Evolutionary conservation across 2,329 filamentous ascomycete species (phyloP), one percentile per base, ranked within the genome.

Genomic region (Cercospora sp.): DNA sequence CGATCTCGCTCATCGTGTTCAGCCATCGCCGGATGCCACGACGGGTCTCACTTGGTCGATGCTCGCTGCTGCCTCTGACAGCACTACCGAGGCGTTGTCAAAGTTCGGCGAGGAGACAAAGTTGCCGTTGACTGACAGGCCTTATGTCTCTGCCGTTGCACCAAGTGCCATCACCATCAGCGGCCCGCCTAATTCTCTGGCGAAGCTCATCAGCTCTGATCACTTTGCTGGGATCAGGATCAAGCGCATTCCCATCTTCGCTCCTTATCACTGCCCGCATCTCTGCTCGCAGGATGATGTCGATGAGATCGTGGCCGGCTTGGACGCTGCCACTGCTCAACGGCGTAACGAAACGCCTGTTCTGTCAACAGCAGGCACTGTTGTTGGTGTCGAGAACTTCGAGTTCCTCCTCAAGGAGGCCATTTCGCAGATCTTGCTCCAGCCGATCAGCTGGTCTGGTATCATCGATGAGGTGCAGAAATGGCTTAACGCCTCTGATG

Each of bases 261-360:
- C 16, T 36, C 68, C 61, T 20, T 70, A 64, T 42, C 68, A 63
- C 58, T 60, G 28, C 26, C 31, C 42, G 30, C 57, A 57, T 59
- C 16, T 67, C n/a, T 76, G 61, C 74, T 45, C 76, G 23, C n/a
- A 16, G 45, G 61, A 23, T 18, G 61, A 64, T 36, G 61, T 64
- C 5, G 61, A 64, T 1, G 45, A 36, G 12, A 57, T 64, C 45
- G 42, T 64, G 9, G 61, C 42, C 18, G 51, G 30, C 26, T 26
- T 64, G 23, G 61, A 57, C 45, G n/a, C 26, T n/a, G 8, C 20
- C 23, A 33, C 23, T n/a, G 42, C 60, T 20, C n/a, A 7, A 10
- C 31, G 60, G 3, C 31, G 30, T 7, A 62, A 62, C 18, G 33
- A 45, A 13, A 62, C 28, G 13, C 33, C 36, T 45, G 60, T 62